phyloP scores from a whole-genome alignment of 2,329 filamentous ascomycete species.

The Botrytis byssoidea region DNA sequence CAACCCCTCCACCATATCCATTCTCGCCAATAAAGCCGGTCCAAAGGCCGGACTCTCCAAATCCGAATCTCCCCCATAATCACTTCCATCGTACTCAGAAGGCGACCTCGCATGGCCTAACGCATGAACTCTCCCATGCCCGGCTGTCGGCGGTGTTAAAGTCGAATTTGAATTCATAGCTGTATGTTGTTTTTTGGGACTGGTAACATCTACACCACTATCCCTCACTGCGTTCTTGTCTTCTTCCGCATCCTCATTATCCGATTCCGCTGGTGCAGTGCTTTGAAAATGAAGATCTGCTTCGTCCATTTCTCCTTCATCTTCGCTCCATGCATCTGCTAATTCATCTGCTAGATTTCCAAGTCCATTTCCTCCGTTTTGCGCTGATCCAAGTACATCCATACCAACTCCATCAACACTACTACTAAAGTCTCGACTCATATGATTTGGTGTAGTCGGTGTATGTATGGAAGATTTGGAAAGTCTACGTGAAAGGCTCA shows the following conservation, averaged over 20 bases:
- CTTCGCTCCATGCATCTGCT: conserved; percentile 68
- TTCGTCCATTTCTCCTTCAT: conserved; percentile 56
- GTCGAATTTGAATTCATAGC: conserved; percentile 25
- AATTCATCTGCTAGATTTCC: conserved; percentile 81
- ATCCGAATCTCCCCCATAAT: conserved; percentile 72
- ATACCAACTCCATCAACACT: conserved; percentile 20
- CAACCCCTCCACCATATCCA: conserved; percentile 70
- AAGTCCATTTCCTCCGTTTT: conserved; percentile 53
- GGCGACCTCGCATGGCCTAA: conserved; percentile 52
- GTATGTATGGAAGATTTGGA: conserved; percentile 38
- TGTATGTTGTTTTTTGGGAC: conserved; percentile 26
- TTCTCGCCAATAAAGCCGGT: conserved; percentile 63
- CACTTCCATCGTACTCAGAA: conserved; percentile 69
- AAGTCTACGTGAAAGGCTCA: conserved; percentile 29
- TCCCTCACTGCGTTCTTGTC: conserved; percentile 40
- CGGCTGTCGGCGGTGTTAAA: conserved; percentile 28
- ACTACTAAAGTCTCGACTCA: conserved; percentile 12
- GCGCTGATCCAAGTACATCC: conserved; percentile 40
- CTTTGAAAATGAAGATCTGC: conserved; percentile 43
- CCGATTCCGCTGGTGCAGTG: background rate
- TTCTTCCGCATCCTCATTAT: conserved; percentile 23
- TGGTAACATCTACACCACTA: conserved; percentile 38
- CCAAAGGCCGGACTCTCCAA: conserved; percentile 68
- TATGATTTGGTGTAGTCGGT: conserved; percentile 33
- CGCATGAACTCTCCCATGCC: conserved; percentile 43